Conservation (phyloP, 352 stramenopile genomes). For the Phytopythium sindhum region DNA sequence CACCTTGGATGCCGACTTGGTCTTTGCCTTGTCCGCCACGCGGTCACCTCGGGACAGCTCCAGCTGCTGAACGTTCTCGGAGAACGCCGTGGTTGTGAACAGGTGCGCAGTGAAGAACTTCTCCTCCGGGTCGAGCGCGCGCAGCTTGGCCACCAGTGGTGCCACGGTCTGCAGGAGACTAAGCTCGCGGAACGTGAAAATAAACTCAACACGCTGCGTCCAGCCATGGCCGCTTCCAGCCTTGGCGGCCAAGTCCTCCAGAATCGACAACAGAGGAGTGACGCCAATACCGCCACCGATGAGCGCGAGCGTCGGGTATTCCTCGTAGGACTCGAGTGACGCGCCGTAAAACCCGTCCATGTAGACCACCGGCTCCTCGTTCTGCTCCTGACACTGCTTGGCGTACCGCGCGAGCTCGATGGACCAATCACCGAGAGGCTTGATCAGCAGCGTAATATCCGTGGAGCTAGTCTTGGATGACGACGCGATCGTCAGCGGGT, state of each 20-base stretch:
- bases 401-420: conserved; percentile 35
- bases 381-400: conserved; percentile 29
- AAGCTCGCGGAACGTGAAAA: conserved; percentile 40
- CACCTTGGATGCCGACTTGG: conserved; percentile 6
- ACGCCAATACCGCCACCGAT: conserved; percentile 43
- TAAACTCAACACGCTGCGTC: conserved; percentile 36
- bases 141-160: conserved; percentile 28
- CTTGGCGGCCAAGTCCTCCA: conserved; percentile 39
- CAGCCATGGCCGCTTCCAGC: conserved; percentile 24
- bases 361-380: conserved; percentile 32
- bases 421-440: conserved; percentile 50
- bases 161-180: conserved; percentile 27
- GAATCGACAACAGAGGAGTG: conserved; percentile 39
- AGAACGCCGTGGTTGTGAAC: conserved; percentile 24
- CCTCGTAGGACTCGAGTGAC: conserved; percentile 41
- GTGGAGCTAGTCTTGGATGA: conserved; percentile 36
- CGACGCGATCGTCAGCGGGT: conserved; percentile 52
- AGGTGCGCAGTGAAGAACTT: conserved; percentile 31
- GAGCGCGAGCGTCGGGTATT: conserved; percentile 45
- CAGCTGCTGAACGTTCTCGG: conserved; percentile 22
- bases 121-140: conserved; percentile 32
- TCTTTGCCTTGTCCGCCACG: conserved; percentile 3
- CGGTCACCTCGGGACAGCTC: neutral
- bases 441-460: conserved; percentile 43
- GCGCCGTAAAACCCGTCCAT: conserved; percentile 55